A percentile compares a stretch with the other conserved stretches of the same genome.
These are phyloP conservation scores for Syncephalastrum contaminatum DNA, from an alignment of 371 early-diverging fungal species.

Conservation along the genomic window DNA sequence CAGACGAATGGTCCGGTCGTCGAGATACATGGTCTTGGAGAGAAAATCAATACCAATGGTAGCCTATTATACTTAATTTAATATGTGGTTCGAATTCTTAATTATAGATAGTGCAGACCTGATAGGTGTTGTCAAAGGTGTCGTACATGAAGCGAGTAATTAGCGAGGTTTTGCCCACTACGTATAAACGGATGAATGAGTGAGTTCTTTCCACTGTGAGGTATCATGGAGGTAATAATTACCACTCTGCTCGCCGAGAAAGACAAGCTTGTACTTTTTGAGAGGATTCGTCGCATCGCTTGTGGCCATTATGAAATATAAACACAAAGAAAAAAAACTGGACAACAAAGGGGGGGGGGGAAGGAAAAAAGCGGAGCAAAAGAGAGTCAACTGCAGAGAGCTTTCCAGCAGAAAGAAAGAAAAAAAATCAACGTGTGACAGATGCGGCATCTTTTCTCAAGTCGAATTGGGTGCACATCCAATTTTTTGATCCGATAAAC, in stretches of 20 bases:
- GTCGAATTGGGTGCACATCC: no score
- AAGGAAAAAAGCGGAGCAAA: slow-evolving; percentile 6
- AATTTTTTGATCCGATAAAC: no score
- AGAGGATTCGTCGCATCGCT: slow-evolving; percentile 62
- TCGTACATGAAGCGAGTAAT: slow-evolving; percentile 99
- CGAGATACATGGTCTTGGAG: slow-evolving; percentile 98
- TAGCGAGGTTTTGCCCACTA: slow-evolving; percentile 99
- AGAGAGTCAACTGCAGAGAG: slow-evolving; percentile 3
- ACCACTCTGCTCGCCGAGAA: slow-evolving; percentile 96
- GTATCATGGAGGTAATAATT: slow-evolving; percentile 20
- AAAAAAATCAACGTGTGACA: no score
- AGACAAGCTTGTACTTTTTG: slow-evolving; percentile 88
- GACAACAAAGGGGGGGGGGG: slow-evolving; percentile 11
- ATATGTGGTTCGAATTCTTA: background rate
- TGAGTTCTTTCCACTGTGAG: background rate
- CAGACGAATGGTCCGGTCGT: slow-evolving; percentile 94
- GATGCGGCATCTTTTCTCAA: no score
- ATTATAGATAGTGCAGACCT: slow-evolving; percentile 49
- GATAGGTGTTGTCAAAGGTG: slow-evolving; percentile 97
- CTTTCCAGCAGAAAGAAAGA: background rate
- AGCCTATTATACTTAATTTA: slow-evolving; percentile 58
- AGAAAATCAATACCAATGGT: slow-evolving; percentile 99
- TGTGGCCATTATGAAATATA: slow-evolving; percentile 24
- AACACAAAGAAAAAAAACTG: slow-evolving; percentile 6
- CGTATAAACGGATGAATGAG: background rate